Percentiles rank a stretch among this genome's conserved stretches.
These are phyloP conservation scores for Salix suchowensis DNA, from an alignment of 345 rosid species.

Conservation along the genomic window DNA sequence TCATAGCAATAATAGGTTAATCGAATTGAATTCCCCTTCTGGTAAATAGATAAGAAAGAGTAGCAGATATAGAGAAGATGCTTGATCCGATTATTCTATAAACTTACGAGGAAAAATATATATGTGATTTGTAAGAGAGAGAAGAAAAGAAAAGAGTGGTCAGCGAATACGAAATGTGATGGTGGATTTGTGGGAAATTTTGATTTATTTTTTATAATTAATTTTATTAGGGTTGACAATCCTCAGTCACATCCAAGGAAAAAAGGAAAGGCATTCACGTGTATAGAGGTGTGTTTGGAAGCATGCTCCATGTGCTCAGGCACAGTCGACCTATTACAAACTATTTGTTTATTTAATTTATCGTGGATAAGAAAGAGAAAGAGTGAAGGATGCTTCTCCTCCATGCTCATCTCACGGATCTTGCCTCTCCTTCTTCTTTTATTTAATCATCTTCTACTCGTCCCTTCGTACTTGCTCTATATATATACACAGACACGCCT, in stretches of 20 bases:
- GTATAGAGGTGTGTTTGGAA: conserved; percentile 21
- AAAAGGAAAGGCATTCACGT: conserved; percentile 32
- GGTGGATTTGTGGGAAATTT: too few species aligned
- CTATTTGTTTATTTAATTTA: conserved; percentile 10
- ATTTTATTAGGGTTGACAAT: too few species aligned
- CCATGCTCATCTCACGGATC: conserved; percentile 68
- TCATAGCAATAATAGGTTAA: too few species aligned
- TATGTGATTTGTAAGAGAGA: too few species aligned
- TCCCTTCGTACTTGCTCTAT: background rate
- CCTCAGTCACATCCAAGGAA: background rate
- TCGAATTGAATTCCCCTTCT: too few species aligned
- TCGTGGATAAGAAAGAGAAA: conserved; percentile 1
- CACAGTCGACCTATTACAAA: conserved; percentile 19
- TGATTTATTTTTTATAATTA: too few species aligned
- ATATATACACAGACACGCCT: background rate
- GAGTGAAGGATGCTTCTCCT: conserved; percentile 31
- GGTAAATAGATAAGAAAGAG: too few species aligned
- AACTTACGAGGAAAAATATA: too few species aligned
- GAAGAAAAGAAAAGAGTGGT: too few species aligned
- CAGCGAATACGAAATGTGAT: too few species aligned
- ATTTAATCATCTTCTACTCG: background rate
- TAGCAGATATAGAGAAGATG: too few species aligned
- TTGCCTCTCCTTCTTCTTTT: conserved; percentile 34
- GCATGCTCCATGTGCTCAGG: conserved; percentile 42
- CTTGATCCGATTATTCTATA: too few species aligned